Base-by-base conservation (phyloP, 352 stramenopile genomes). In the Pythium myriotylum region DNA sequence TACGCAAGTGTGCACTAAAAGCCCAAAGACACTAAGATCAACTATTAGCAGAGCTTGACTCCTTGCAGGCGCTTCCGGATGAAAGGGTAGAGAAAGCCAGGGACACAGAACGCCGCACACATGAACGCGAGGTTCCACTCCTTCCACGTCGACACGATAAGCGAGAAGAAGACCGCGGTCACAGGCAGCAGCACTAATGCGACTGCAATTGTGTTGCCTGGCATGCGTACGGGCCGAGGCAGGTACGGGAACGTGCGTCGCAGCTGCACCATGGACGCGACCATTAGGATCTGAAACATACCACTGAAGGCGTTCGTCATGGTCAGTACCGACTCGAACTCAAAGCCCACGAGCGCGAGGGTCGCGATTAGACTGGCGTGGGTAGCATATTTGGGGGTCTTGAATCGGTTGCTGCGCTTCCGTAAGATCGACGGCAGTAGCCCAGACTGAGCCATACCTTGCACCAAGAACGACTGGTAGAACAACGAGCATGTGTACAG, bases 401-500 rank as follows among this genome's bases (percentile, higher is more conserved):
- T 37, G 20, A 52, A 62, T 5, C 33, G 27, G 9, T 19, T 23
- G 37, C 35, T 46, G 17, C 62, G 54, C 1, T 77, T 88, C 6
- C 82, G 72, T 42, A 97, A 88, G n/a, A 86, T 63, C 26, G 77
- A 76, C 1, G 86, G 87, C n/a, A 94, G 45, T 29, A 91, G 76
- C 20, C 85, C 79, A 14, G 74, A 63, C 53, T 96, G 76, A 3
- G 85, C 70, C 60, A 79, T 68, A 29, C 59, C 58, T 6, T 43
- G 60, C 3, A 97, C 42, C 65, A 93, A 79, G 52, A 83, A 95
- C 20, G 89, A 74, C 69, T 97, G 86, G 14, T 70, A 72, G 8
- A 77, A 89, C 68, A 98, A 87, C 68, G 95, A 85, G 9, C 81
- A 78, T 68, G 89, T 73, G 67, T 95, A 97, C 37, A 96, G 62